A percentile compares a stretch with the other conserved stretches of the same genome.
These are phyloP conservation scores for Dictyostelium intermedium DNA, from an alignment of 78 protist species.

Conservation along the genomic window DNA sequence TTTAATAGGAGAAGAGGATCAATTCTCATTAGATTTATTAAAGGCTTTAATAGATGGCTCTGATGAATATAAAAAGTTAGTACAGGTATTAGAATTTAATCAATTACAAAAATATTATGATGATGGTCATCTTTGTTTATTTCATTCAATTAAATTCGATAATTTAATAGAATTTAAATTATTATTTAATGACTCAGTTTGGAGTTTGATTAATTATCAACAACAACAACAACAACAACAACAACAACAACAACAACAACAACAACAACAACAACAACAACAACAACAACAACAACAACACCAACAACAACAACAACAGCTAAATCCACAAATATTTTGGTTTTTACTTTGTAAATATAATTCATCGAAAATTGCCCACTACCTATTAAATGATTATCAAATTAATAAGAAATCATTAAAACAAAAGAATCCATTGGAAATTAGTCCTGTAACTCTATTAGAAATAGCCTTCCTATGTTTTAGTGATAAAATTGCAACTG, in stretches of 20 bases:
- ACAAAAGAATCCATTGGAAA: background rate
- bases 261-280: background rate
- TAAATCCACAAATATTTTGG: conserved; percentile 3
- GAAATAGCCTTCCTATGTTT: background rate
- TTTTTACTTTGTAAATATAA: background rate
- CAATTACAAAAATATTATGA: background rate
- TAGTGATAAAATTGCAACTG: background rate
- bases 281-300: background rate
- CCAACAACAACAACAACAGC: background rate
- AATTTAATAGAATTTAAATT: background rate
- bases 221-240: background rate
- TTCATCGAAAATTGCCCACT: background rate
- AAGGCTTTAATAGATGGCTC: background rate
- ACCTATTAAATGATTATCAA: background rate
- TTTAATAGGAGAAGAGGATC: background rate
- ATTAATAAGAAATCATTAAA: background rate
- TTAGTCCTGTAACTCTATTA: background rate
- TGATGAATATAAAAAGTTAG: background rate
- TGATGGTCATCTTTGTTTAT: background rate
- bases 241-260: background rate
- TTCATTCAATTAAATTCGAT: background rate
- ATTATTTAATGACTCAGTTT: background rate
- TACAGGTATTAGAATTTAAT: background rate
- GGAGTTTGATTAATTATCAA: too few relatives aligned
- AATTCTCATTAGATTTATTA: background rate